Evolutionary conservation across 805 yeast species (phyloP), one percentile per base, ranked within the genome.

Genomic region (Kazachstania kunashirensis): DNA sequence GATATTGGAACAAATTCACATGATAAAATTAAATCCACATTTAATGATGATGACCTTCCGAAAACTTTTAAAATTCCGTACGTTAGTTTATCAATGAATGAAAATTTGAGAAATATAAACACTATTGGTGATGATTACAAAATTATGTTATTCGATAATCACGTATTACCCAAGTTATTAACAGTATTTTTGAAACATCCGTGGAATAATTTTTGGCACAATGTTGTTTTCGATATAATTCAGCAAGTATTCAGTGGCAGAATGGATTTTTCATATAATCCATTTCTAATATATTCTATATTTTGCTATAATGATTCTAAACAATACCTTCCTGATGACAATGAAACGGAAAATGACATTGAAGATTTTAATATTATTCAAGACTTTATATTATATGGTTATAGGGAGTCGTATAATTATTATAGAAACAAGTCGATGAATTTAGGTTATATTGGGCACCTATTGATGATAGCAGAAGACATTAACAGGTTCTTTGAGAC

Each of bases 121-220:
- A 84, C 84, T 17, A 75, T 85, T 29, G 98, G 98, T 13, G 98
- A 92, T 56, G 70, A 67, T 45, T 74, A 88, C 52, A 92, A 92
- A 58, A 82, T 85, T 33, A 78, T 84, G 37, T 65, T 92, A 16
- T 73, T 77, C 41, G 96, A 92, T 52, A 77, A 75, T 56, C 70
- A 71, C 24, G 75, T 85, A 40, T 68, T 88, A 23, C 63, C 74
- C 15, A 71, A 75, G 16, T 77, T 88, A n/a, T 62, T 86, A 18
- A 61, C 70, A 19, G 76, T 82, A 70, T 84, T 92, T 52, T 78
- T 88, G 59, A 65, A 71, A 42, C 85, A 79, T 59, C 96, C 97
- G 6, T 92, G 97, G 97, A 92, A 92, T 58, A 92, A 92, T 55
- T 92, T 92, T 53, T 72, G 92, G 67, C 98, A 92, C 60, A 92